phyloP scores from a whole-genome alignment of 768 basidiomycete species.

The Holtermanniella nyarrowii region DNA sequence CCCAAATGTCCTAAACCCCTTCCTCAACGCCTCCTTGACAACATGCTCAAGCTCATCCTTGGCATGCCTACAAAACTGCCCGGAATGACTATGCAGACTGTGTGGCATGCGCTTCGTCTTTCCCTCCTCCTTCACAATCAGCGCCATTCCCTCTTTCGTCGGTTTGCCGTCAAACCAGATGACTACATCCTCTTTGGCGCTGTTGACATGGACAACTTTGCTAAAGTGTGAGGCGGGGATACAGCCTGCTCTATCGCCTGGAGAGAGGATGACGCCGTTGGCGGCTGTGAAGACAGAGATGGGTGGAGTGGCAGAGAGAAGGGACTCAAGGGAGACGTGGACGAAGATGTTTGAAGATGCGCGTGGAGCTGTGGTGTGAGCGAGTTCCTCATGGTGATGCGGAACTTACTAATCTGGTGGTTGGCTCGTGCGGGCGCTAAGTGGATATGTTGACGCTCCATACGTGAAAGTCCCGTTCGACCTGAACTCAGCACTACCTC shows the following conservation, averaged over 20 bases:
- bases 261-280: constrained; percentile 82
- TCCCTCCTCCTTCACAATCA: not conserved
- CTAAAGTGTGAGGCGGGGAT: constrained; percentile 2
- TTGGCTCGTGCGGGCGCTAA: constrained; percentile 63
- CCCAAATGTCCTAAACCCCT: constrained; percentile 72
- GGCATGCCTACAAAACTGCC: constrained; percentile 88
- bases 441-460: constrained; percentile 87
- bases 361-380: constrained; percentile 55
- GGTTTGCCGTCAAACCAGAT: not conserved
- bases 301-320: constrained; percentile 12
- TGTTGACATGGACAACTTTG: not conserved
- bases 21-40: constrained; percentile 64
- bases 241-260: constrained; percentile 56
- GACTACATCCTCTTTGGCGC: not conserved
- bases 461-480: constrained; percentile 62
- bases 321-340: constrained; percentile 61
- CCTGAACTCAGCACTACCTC: constrained; percentile 44
- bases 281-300: constrained; percentile 59
- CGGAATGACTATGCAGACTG: constrained; percentile 77
- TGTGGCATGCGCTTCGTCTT: constrained; percentile 19
- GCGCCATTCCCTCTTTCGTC: not conserved
- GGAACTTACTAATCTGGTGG: constrained; percentile 61
- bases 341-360: constrained; percentile 66
- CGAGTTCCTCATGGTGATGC: not conserved
- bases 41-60: constrained; percentile 68